Evolutionary conservation across 257 asterid genomes (phyloP).

Genomic region (Salvia splendens): DNA sequence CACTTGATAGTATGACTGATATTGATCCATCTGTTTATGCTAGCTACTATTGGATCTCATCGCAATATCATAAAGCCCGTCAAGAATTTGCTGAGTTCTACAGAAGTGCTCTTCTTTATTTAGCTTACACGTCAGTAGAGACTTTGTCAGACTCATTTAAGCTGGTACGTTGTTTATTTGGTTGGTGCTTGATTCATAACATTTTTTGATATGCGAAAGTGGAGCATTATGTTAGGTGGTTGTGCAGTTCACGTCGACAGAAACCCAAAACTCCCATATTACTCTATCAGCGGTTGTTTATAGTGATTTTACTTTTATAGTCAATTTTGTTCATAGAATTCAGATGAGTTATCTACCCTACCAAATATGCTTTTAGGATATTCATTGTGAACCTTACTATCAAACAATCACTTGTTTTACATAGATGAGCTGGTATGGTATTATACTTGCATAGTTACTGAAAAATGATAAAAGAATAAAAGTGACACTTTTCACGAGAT

Average conservation of each 20-base stretch:
- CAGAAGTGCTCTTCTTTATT: slow-evolving; percentile 86
- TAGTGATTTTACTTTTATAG: not conserved
- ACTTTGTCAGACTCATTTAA: slow-evolving; percentile 83
- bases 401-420: too few species aligned
- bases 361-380: not conserved
- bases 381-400: too few species aligned
- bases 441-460: too few species aligned
- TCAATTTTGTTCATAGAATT: too few species aligned
- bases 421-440: too few species aligned
- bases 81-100: slow-evolving; percentile 97
- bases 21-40: slow-evolving; percentile 98
- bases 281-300: not conserved
- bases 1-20: slow-evolving; percentile 95
- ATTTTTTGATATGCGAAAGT: slow-evolving; percentile 13
- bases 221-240: slow-evolving; percentile 2
- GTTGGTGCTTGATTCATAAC: slow-evolving; percentile 23
- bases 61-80: slow-evolving; percentile 75
- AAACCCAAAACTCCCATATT: not conserved
- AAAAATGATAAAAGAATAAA: not conserved
- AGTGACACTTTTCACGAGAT: not conserved
- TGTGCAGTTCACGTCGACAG: not conserved
- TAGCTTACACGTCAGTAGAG: slow-evolving; percentile 93
- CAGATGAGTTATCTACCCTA: too few species aligned
- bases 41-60: slow-evolving; percentile 88
- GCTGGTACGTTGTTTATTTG: slow-evolving; percentile 56